Conservation (phyloP, 225 moss, liverwort and hornwort species). For the Rhytidiadelphus loreus region DNA sequence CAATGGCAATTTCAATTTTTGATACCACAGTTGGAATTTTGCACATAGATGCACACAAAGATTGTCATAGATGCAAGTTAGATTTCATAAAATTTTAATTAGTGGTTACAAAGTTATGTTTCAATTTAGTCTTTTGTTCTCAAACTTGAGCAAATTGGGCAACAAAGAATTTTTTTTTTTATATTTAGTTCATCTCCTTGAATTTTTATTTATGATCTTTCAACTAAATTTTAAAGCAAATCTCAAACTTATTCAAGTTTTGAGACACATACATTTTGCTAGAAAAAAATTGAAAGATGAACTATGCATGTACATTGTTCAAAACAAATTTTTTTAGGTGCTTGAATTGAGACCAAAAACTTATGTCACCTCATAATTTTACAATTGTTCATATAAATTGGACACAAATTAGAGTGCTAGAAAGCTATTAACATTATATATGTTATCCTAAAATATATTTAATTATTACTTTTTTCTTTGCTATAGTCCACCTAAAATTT, state of each 20-base stretch:
- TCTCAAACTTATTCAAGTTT: background rate
- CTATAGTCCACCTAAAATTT: too few relatives aligned
- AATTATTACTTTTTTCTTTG: background rate
- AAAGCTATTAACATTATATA: background rate
- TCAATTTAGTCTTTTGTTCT: background rate
- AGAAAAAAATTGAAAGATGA: background rate
- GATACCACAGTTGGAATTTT: background rate
- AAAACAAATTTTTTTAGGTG: background rate
- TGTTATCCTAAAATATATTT: background rate
- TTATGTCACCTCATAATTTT: background rate
- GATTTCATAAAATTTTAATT: background rate
- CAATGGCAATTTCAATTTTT: background rate
- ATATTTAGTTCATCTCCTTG: too few relatives aligned
- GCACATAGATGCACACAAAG: background rate
- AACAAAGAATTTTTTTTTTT: too few relatives aligned
- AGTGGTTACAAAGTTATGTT: background rate
- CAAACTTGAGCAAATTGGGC: accelerated
- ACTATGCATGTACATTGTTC: background rate
- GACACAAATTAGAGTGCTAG: background rate
- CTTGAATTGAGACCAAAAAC: background rate
- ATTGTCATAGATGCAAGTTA: background rate
- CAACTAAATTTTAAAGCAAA: background rate
- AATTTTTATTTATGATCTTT: background rate
- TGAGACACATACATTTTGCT: background rate
- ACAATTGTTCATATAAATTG: background rate